Evolutionary conservation across 805 yeast genomes (phyloP).

Genomic region (Barnettozyma botsteinii): DNA sequence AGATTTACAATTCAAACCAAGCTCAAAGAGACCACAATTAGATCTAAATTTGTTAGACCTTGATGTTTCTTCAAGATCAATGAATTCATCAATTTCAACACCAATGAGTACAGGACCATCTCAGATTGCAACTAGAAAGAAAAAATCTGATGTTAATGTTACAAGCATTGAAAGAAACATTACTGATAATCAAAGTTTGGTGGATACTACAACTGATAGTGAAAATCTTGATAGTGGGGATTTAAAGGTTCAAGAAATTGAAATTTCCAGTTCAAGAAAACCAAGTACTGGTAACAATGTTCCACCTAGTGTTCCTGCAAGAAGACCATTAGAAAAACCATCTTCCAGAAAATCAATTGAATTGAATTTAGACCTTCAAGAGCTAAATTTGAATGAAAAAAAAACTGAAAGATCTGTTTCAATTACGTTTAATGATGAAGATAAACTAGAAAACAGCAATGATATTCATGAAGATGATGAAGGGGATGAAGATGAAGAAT

Average conservation of each 20-base stretch:
- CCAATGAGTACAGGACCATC: conserved; percentile 1
- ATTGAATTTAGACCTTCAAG: conserved; percentile 18
- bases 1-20: conserved; percentile 6
- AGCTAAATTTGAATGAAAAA: conserved; percentile 15
- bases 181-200: neutral
- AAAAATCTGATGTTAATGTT: neutral
- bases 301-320: too few species aligned
- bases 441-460: neutral
- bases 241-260: conserved; percentile 20
- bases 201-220: too few species aligned
- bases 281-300: neutral
- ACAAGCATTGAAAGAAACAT: conserved; percentile 1
- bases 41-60: conserved; percentile 19
- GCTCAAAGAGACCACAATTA: conserved; percentile 13
- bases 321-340: neutral
- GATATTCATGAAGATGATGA: conserved; percentile 1
- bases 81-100: neutral
- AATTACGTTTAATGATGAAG: neutral
- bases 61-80: conserved; percentile 6
- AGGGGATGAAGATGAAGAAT: conserved; percentile 4
- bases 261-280: conserved; percentile 7
- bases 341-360: conserved; percentile 10
- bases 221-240: conserved; percentile 16
- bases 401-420: conserved; percentile 1
- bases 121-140: too few species aligned